phyloP scores from a whole-genome alignment of 208 protist genomes.

The Crithidia sp. region DNA sequence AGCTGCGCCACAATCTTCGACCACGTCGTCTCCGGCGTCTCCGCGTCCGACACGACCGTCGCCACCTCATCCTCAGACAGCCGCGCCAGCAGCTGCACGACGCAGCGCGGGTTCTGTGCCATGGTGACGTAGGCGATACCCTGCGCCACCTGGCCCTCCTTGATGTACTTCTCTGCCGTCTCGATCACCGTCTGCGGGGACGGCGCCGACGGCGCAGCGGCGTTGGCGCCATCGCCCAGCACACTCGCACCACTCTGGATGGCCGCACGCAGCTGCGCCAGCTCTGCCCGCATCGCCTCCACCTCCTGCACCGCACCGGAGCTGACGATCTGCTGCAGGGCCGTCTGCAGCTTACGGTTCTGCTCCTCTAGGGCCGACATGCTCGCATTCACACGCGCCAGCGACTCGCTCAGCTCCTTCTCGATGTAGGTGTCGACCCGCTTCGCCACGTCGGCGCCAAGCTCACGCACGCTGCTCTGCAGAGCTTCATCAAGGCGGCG shows the following conservation, averaged over 20 bases:
- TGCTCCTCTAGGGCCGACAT: constrained; percentile 62
- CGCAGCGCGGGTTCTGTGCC: constrained; percentile 47
- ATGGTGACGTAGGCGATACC: constrained; percentile 58
- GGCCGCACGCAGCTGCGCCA: constrained; percentile 25
- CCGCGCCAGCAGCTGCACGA: constrained; percentile 50
- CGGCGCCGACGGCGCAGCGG: constrained; percentile 18
- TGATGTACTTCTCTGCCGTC: constrained; percentile 49
- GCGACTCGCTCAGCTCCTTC: constrained; percentile 59
- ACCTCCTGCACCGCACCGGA: constrained; percentile 57
- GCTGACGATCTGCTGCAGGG: constrained; percentile 59
- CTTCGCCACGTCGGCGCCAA: constrained; percentile 53
- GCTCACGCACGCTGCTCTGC: constrained; percentile 59
- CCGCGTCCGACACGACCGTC: constrained; percentile 43
- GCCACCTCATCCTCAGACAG: constrained; percentile 43
- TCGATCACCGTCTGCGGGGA: constrained; percentile 71
- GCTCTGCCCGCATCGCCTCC: constrained; percentile 47
- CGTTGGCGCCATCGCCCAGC: not conserved
- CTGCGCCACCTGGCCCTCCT: constrained; percentile 40
- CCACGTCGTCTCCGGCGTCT: constrained; percentile 56
- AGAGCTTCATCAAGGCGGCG: constrained; percentile 76
- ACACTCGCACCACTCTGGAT: constrained; percentile 20
- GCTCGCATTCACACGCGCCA: constrained; percentile 50
- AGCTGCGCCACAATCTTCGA: constrained; percentile 52
- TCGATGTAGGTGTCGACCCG: constrained; percentile 55
- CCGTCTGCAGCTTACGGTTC: constrained; percentile 63